A percentile compares a stretch with the other conserved stretches of the same genome.
phyloP scores from a whole-genome alignment of 495 filamentous ascomycete genomes.

The Gamarada debralockiae region DNA sequence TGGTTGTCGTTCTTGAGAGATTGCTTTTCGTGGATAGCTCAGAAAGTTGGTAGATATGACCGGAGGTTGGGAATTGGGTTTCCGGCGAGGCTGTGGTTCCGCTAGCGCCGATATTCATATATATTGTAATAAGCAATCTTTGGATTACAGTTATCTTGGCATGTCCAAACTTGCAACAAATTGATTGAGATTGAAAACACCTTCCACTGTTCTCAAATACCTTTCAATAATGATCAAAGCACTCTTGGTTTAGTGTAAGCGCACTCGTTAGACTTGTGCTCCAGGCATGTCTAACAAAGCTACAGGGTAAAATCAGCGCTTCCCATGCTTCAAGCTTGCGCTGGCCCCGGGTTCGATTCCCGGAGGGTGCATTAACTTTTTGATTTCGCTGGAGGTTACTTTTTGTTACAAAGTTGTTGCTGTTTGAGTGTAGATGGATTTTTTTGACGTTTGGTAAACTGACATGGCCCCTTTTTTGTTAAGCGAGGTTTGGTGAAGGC shows the following conservation, averaged over 20 bases:
- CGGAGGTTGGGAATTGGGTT: no score
- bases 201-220: background rate
- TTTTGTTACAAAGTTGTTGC: no score
- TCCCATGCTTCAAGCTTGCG: slow-evolving; percentile 14
- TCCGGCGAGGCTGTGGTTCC: background rate
- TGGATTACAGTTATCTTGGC: background rate
- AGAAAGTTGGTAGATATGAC: background rate
- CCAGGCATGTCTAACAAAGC: no score
- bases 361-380: slow-evolving; percentile 13
- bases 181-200: background rate
- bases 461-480: no score
- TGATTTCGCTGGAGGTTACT: no score
- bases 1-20: background rate
- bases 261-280: no score
- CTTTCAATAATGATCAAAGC: background rate
- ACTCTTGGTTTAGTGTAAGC: no score
- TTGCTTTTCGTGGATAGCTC: background rate
- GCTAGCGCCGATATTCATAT: background rate
- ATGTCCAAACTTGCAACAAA: background rate
- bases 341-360: slow-evolving; percentile 20
- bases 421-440: no score
- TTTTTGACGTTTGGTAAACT: no score
- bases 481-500: no score
- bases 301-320: slow-evolving; percentile 26
- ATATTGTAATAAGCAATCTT: background rate